phyloP scores from a whole-genome alignment of 2,329 filamentous ascomycete species.

The Colletotrichum gigasporum region DNA sequence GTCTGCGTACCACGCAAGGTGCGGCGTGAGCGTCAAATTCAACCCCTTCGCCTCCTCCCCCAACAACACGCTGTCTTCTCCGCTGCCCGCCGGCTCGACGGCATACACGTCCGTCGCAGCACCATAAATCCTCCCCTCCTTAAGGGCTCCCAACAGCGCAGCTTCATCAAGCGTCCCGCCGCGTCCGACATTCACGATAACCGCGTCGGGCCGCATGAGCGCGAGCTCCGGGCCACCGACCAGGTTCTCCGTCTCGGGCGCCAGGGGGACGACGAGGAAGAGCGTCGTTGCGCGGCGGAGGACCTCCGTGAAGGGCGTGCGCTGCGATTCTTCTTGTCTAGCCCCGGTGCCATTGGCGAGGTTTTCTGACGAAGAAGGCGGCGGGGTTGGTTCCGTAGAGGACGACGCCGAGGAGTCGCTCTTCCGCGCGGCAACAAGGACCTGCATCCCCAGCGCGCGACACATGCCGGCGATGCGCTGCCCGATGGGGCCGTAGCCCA shows the following conservation, averaged over 20 bases:
- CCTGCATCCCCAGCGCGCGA: conserved; percentile 34
- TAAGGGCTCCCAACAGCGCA: conserved; percentile 42
- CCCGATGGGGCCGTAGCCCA: conserved; percentile 40
- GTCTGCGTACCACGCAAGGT: conserved; percentile 36
- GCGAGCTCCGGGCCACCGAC: conserved; percentile 32
- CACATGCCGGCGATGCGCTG: conserved; percentile 36
- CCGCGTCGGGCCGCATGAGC: conserved; percentile 35
- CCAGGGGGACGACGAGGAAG: conserved; percentile 37
- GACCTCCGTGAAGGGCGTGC: conserved; percentile 34
- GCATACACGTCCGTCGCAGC: conserved; percentile 46
- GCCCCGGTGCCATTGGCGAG: background rate
- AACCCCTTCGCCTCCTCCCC: conserved; percentile 30
- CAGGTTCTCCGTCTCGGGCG: conserved; percentile 33
- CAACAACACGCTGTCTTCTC: conserved; percentile 27
- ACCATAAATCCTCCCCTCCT: conserved; percentile 41
- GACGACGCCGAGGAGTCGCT: background rate
- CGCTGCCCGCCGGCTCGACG: conserved; percentile 35
- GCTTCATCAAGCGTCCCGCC: conserved; percentile 46
- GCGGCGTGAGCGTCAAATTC: conserved; percentile 44
- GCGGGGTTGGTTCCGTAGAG: no score
- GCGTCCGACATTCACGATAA: conserved; percentile 41
- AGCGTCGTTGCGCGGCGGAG: conserved; percentile 36
- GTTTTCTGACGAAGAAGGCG: background rate
- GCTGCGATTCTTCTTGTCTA: background rate
- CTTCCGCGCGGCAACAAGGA: conserved; percentile 38